A percentile compares a stretch with the other conserved stretches of the same genome.
These are phyloP conservation scores for Pyracantha coccinea DNA, from an alignment of 331 rosid species.

Conservation along the genomic window DNA sequence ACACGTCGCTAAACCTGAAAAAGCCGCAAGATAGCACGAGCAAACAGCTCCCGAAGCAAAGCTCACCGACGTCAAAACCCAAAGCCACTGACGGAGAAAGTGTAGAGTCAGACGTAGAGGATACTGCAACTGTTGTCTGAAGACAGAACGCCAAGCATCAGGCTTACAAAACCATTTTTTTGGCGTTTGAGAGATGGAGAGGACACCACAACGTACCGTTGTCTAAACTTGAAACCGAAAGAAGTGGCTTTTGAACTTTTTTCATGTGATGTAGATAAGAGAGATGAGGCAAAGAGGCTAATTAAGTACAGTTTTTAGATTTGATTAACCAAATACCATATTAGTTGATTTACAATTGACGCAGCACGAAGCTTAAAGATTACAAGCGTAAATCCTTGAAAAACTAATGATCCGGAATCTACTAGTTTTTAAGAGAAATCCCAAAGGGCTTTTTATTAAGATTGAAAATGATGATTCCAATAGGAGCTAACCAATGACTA, in stretches of 20 bases:
- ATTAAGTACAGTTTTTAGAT: no score
- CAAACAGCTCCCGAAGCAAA: slow-evolving; percentile 43
- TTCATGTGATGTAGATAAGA: neutral
- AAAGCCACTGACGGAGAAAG: slow-evolving; percentile 29
- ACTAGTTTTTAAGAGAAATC: no score
- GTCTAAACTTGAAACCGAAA: neutral
- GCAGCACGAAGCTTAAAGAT: no score
- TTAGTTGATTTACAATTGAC: no score
- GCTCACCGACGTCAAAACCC: slow-evolving; percentile 19
- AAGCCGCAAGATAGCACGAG: slow-evolving; percentile 31
- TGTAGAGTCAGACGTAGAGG: slow-evolving; percentile 34
- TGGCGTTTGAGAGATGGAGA: neutral
- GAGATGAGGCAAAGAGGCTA: no score
- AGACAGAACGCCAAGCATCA: neutral
- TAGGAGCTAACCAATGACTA: no score
- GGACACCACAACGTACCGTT: neutral
- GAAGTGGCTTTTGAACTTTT: neutral
- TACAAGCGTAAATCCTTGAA: no score
- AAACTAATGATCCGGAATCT: no score
- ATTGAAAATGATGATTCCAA: no score
- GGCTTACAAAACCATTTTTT: neutral
- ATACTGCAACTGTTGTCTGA: slow-evolving; percentile 33
- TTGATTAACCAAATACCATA: no score
- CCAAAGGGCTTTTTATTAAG: no score
- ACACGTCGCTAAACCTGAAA: slow-evolving; percentile 57